phyloP scores from a whole-genome alignment of 1,284 basidiomycete species.

The Naganishia liquefaciens region DNA sequence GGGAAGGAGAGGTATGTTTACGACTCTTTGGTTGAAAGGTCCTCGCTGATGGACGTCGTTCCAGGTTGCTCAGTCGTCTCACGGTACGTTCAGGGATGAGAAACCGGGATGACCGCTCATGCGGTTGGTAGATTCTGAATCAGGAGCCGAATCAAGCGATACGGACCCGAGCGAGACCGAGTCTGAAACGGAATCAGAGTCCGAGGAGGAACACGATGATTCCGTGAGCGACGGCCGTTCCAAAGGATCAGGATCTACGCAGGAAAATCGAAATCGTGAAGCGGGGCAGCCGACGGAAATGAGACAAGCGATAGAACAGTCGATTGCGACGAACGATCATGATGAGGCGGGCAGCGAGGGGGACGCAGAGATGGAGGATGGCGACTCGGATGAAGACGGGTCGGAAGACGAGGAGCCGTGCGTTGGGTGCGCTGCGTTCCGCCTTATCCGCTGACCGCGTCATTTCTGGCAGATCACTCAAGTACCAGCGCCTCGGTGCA shows the following conservation, averaged over 20 bases:
- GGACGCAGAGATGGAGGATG: slow-evolving; percentile 38
- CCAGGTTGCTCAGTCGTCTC: too few species aligned
- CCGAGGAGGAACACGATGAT: slow-evolving; percentile 12
- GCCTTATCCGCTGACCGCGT: background rate
- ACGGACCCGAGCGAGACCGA: too few species aligned
- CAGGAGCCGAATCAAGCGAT: too few species aligned
- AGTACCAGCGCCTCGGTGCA: slow-evolving; percentile 81
- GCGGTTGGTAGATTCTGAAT: too few species aligned
- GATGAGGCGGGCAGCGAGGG: slow-evolving; percentile 1
- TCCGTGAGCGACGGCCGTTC: background rate
- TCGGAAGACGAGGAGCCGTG: slow-evolving; percentile 53
- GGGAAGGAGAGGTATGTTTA: too few species aligned
- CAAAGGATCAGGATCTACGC: too few species aligned
- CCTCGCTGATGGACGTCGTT: too few species aligned
- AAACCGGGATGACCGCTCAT: too few species aligned
- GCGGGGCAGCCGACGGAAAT: background rate
- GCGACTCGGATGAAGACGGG: slow-evolving; percentile 40
- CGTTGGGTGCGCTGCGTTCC: slow-evolving; percentile 16
- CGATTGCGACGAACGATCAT: slow-evolving; percentile 1
- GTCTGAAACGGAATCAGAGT: too few species aligned
- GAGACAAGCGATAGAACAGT: slow-evolving; percentile 7
- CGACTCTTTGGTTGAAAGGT: too few species aligned
- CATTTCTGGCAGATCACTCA: slow-evolving; percentile 61
- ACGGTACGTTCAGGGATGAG: too few species aligned
- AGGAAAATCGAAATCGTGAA: too few species aligned